A percentile compares a stretch with the other conserved stretches of the same genome.
Conservation (phyloP, 768 basidiomycete genomes). For the Leccinum aurantiacum region DNA sequence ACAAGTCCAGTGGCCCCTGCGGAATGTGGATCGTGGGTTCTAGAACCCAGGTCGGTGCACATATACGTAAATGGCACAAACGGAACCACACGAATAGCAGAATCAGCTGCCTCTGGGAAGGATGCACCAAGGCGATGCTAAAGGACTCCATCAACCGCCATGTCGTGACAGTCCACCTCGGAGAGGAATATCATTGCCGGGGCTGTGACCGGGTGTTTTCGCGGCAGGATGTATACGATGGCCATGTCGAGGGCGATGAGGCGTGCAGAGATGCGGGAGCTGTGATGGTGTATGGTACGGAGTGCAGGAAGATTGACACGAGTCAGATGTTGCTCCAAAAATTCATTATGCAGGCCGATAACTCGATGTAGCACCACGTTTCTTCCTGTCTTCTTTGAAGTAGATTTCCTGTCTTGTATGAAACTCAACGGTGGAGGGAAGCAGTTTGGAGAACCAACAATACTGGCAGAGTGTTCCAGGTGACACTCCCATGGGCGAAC, state of each 20-base stretch:
- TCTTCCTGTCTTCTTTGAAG: background rate
- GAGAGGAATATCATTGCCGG: background rate
- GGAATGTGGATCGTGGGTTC: conserved; percentile 7
- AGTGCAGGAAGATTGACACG: background rate
- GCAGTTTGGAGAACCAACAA: background rate
- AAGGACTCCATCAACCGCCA: conserved; percentile 1
- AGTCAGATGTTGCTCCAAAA: background rate
- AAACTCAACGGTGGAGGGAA: background rate
- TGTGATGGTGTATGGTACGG: background rate
- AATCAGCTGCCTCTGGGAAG: background rate
- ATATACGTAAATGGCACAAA: conserved; percentile 7
- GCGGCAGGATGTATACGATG: conserved; percentile 3
- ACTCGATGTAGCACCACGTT: background rate
- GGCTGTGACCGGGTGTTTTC: conserved; percentile 2
- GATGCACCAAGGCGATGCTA: background rate
- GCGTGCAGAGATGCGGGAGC: background rate
- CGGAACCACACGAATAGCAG: too few relatives aligned
- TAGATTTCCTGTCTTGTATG: background rate
- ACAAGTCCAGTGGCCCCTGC: background rate
- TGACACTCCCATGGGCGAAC: background rate
- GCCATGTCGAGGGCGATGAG: background rate
- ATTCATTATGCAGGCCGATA: background rate
- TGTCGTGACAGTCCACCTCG: conserved; percentile 2
- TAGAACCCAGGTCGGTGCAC: background rate
- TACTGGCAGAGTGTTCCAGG: too few relatives aligned